Conservation (phyloP, 2,329 filamentous ascomycete species). For the Ophiostoma piceae region DNA sequence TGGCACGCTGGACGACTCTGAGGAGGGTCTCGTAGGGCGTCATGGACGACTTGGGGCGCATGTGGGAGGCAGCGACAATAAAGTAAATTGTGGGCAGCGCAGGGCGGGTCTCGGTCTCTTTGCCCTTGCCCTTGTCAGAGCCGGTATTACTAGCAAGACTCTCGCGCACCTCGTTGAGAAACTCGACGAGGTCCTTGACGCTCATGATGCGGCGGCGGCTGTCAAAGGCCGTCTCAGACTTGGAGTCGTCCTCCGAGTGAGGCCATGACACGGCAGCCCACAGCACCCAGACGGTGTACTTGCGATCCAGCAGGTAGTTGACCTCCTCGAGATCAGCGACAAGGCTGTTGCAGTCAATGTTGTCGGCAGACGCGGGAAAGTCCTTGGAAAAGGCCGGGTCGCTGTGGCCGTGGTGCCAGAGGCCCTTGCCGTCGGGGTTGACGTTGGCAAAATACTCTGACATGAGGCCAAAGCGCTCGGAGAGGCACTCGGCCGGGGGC, state of each 20-base stretch:
- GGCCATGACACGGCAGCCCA: slow-evolving; percentile 16
- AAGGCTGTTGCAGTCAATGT: slow-evolving; percentile 26
- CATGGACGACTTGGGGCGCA: neutral
- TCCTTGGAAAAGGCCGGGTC: slow-evolving; percentile 1
- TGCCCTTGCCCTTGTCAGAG: neutral
- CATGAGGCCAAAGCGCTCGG: slow-evolving; percentile 18
- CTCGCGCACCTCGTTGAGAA: slow-evolving; percentile 15
- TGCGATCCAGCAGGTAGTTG: slow-evolving; percentile 15
- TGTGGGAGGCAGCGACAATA: slow-evolving; percentile 23
- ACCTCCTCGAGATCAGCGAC: slow-evolving; percentile 21
- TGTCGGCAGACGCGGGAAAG: slow-evolving; percentile 26
- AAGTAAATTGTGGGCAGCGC: slow-evolving; percentile 19
- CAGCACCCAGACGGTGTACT: slow-evolving; percentile 18
- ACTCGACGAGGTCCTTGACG: slow-evolving; percentile 18
- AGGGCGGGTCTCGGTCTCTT: too few species aligned
- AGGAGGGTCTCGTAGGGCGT: neutral
- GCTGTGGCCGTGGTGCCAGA: slow-evolving; percentile 16
- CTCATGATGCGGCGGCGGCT: slow-evolving; percentile 15
- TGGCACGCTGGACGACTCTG: neutral
- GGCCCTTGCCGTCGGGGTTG: neutral
- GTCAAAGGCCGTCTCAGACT: neutral
- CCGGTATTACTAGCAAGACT: neutral
- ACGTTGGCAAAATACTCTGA: slow-evolving; percentile 18
- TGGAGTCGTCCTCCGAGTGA: neutral
- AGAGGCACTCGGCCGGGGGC: neutral